A percentile compares a stretch with the other conserved stretches of the same genome.
Conservation (phyloP, 768 basidiomycete species). For the Pleurotus salmoneostramineus region DNA sequence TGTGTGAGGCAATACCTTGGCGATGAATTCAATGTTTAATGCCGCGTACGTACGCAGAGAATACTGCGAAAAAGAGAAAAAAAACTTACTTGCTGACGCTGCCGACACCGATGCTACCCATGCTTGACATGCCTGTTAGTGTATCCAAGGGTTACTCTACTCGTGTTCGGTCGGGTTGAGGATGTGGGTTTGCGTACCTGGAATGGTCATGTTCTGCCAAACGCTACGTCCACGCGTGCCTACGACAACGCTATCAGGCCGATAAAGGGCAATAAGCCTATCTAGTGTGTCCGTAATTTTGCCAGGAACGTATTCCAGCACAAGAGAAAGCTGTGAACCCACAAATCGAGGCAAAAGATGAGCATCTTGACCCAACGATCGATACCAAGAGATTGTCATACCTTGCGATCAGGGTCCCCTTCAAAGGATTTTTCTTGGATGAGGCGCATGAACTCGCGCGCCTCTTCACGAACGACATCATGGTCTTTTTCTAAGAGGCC, state of each 20-base stretch:
- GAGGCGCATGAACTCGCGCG: conserved; percentile 70
- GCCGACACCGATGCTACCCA: conserved; percentile 36
- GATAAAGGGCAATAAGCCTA: conserved; percentile 87
- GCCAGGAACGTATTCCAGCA: conserved; percentile 93
- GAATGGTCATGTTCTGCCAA: conserved; percentile 34
- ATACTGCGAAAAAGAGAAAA: not conserved
- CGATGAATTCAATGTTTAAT: not conserved
- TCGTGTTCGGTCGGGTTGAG: not conserved
- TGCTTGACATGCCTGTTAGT: conserved; percentile 21
- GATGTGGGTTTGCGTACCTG: not conserved
- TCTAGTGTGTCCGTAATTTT: conserved; percentile 87
- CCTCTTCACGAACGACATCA: conserved; percentile 77
- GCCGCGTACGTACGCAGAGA: not conserved
- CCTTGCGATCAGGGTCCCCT: conserved; percentile 74
- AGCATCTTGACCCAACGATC: not conserved
- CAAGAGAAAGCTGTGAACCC: conserved; percentile 65
- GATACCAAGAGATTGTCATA: conserved; percentile 20
- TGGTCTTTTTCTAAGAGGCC: conserved; percentile 58
- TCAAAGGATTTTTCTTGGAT: conserved; percentile 83
- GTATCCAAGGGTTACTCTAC: conserved; percentile 6
- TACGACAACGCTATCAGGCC: conserved; percentile 89
- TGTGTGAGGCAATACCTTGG: conserved; percentile 79
- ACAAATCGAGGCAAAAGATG: not conserved
- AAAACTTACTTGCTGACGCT: conserved; percentile 43
- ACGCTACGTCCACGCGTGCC: conserved; percentile 74